Conservation (phyloP, 106 monocot genomes). For the Acorus gramineus region DNA sequence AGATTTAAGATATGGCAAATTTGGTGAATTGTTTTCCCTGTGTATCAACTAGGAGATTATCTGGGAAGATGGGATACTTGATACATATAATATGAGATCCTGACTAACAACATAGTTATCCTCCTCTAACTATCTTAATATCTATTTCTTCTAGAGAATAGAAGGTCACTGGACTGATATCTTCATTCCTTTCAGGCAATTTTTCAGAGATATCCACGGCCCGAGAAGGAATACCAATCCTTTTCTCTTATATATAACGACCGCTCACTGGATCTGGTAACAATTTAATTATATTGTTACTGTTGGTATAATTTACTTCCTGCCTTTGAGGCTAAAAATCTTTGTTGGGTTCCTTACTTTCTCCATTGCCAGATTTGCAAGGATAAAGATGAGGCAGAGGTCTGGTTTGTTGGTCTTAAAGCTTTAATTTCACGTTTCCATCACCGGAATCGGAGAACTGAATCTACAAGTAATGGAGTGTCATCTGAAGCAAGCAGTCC, state of each 20-base stretch:
- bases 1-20: background rate
- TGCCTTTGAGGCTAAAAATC: background rate
- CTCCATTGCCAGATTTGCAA: conserved; percentile 63
- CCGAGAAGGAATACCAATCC: conserved; percentile 97
- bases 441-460: conserved; percentile 68
- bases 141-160: no score
- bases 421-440: conserved; percentile 83
- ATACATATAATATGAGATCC: no score
- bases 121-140: no score
- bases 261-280: conserved; percentile 92
- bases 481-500: conserved; percentile 83
- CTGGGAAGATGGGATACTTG: no score
- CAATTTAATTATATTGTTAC: conserved; percentile 1
- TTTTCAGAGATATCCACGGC: conserved; percentile 93
- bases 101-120: no score
- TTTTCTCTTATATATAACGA: conserved; percentile 93
- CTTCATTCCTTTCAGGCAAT: conserved; percentile 52
- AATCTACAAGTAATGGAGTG: conserved; percentile 77
- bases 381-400: conserved; percentile 99
- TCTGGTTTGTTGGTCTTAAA: conserved; percentile 97
- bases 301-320: background rate
- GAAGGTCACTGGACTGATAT: no score
- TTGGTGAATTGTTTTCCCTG: no score
- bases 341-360: background rate
- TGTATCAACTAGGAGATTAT: no score